Evolutionary conservation across 495 filamentous ascomycete genomes (phyloP).

Genomic region (Podospora australis): DNA sequence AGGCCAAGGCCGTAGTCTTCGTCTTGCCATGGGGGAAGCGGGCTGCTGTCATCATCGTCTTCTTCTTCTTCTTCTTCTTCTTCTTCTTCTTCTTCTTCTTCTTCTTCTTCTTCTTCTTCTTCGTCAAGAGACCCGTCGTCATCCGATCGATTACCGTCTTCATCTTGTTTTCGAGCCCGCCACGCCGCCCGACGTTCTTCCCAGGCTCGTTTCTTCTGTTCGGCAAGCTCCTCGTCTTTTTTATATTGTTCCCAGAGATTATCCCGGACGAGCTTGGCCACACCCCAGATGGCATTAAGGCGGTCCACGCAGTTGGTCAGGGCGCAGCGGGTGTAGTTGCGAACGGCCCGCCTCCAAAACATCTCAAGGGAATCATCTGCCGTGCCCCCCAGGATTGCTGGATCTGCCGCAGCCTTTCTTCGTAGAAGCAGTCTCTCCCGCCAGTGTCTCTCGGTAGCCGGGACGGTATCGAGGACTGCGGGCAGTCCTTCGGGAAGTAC

Average conservation of each 20-base stretch:
- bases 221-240: constrained; percentile 1
- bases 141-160: no score
- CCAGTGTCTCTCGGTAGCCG: constrained; percentile 10
- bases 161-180: no score
- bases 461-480: not conserved
- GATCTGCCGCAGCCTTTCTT: not conserved
- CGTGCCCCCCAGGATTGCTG: constrained; percentile 2
- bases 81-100: no score
- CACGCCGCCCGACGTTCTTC: no score
- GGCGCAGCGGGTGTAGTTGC: constrained; percentile 8
- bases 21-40: no score
- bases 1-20: constrained; percentile 10
- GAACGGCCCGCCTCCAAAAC: constrained; percentile 11
- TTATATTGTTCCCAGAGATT: not conserved
- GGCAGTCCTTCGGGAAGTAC: constrained; percentile 7
- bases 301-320: constrained; percentile 5
- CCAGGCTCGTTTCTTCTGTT: no score
- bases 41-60: no score
- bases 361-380: constrained; percentile 10
- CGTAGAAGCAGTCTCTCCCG: constrained; percentile 9
- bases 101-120: no score
- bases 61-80: no score
- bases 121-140: no score
- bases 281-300: constrained; percentile 12
- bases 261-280: constrained; percentile 9